Evolutionary conservation across 2,329 filamentous ascomycete species (phyloP).

Genomic region (Pyrenophora graminea): DNA sequence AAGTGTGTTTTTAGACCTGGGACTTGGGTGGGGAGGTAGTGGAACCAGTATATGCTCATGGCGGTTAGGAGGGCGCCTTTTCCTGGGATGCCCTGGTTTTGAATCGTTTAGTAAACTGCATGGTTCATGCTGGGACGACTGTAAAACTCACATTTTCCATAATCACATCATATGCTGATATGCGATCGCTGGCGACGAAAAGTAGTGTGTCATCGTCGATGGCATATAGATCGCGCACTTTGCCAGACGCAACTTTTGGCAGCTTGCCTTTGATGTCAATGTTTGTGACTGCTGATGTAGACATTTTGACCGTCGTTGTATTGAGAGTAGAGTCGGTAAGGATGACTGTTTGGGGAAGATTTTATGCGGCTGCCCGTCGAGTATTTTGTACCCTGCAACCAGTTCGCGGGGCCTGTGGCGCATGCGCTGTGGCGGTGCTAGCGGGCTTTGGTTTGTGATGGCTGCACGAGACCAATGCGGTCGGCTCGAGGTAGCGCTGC

Average conservation of each 20-base stretch:
- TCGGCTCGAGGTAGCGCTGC: neutral
- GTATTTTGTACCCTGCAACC: slow-evolving; percentile 28
- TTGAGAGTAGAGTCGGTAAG: neutral
- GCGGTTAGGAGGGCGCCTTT: slow-evolving; percentile 71
- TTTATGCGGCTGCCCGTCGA: slow-evolving; percentile 13
- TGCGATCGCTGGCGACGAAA: slow-evolving; percentile 85
- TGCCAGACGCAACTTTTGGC: slow-evolving; percentile 63
- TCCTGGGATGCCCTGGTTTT: slow-evolving; percentile 63
- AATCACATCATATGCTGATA: slow-evolving; percentile 93
- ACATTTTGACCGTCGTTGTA: slow-evolving; percentile 24
- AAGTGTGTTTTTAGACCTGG: slow-evolving; percentile 67
- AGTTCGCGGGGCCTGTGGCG: slow-evolving; percentile 14
- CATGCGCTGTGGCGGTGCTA: slow-evolving; percentile 7
- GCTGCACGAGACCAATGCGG: neutral
- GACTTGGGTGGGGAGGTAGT: slow-evolving; percentile 60
- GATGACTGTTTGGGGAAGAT: slow-evolving; percentile 14
- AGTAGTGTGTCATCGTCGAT: slow-evolving; percentile 73
- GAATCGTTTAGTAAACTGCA: neutral
- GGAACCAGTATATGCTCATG: slow-evolving; percentile 70
- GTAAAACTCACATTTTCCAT: slow-evolving; percentile 69
- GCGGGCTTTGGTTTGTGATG: slow-evolving; percentile 1
- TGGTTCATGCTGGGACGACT: neutral
- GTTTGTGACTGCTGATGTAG: slow-evolving; percentile 31
- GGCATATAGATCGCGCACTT: slow-evolving; percentile 81
- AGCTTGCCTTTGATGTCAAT: slow-evolving; percentile 45